Evolutionary conservation across 805 yeast genomes (phyloP).

Genomic region (Wickerhamomyces sydowiorum): DNA sequence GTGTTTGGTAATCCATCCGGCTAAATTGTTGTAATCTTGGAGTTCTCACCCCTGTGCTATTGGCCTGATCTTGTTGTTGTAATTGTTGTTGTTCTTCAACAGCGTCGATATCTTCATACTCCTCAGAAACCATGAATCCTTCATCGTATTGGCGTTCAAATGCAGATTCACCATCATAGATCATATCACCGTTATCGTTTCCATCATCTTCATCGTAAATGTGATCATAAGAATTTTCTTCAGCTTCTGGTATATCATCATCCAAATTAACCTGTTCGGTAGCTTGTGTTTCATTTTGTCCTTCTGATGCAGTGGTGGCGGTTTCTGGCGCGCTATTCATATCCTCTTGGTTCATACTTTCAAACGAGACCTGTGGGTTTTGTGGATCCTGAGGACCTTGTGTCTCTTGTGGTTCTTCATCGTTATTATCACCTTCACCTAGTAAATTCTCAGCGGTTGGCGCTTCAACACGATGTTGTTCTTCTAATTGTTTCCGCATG

Average conservation of each 20-base stretch:
- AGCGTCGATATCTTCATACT: constrained; percentile 25
- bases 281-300: constrained; percentile 9
- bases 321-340: constrained; percentile 1
- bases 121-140: constrained; percentile 33
- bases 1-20: constrained; percentile 9
- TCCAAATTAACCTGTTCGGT: constrained; percentile 32
- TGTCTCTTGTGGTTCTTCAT: too few relatives aligned
- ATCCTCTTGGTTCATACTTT: too few relatives aligned
- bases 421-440: constrained; percentile 22
- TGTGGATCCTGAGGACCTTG: not conserved
- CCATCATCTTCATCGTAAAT: constrained; percentile 28
- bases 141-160: constrained; percentile 16
- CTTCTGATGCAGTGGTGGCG: too few relatives aligned
- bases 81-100: constrained; percentile 6
- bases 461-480: constrained; percentile 16
- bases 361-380: too few relatives aligned
- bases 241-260: constrained; percentile 39
- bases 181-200: constrained; percentile 15
- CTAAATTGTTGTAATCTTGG: constrained; percentile 11
- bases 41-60: constrained; percentile 7
- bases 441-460: constrained; percentile 24
- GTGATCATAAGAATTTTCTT: constrained; percentile 31
- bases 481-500: constrained; percentile 22
- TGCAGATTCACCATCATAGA: constrained; percentile 13
- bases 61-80: not conserved